phyloP scores from a whole-genome alignment of 2,329 filamentous ascomycete species.

The Peltaster fructicola region DNA sequence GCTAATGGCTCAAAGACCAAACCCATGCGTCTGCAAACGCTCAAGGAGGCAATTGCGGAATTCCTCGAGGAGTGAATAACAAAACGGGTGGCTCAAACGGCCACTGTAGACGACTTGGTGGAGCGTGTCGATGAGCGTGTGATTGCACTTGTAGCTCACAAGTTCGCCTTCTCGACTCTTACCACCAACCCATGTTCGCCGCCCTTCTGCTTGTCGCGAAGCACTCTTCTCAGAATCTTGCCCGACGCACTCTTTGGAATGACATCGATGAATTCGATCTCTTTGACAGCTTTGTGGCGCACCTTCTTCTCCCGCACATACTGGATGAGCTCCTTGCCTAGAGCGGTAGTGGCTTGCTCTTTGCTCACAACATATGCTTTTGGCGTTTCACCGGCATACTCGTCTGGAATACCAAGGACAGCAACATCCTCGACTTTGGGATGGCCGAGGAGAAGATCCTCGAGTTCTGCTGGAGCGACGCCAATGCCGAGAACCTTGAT shows the following conservation, averaged over 20 bases:
- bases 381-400: conserved; percentile 38
- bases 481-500: conserved; percentile 48
- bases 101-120: conserved; percentile 1
- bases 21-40: too few relatives aligned
- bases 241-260: conserved; percentile 60
- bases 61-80: too few relatives aligned
- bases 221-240: conserved; percentile 51
- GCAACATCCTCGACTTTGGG: conserved; percentile 38
- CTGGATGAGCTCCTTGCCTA: conserved; percentile 33
- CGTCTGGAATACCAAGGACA: conserved; percentile 35
- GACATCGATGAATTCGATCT: conserved; percentile 44
- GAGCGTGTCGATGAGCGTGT: conserved; percentile 1
- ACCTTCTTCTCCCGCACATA: conserved; percentile 51
- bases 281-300: conserved; percentile 49
- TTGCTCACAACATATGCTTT: conserved; percentile 38
- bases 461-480: conserved; percentile 44
- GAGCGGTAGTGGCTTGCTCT: conserved; percentile 9
- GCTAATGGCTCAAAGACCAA: too few relatives aligned
- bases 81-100: too few relatives aligned
- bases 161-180: conserved; percentile 17
- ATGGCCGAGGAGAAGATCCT: conserved; percentile 42
- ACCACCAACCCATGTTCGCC: conserved; percentile 16
- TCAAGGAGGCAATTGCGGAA: too few relatives aligned
- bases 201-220: conserved; percentile 30
- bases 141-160: conserved; percentile 11